Percentiles rank a stretch among this genome's conserved stretches.
phyloP scores from a whole-genome alignment of 225 moss, liverwort and hornwort species.

The Physcomitrellopsis africana region DNA sequence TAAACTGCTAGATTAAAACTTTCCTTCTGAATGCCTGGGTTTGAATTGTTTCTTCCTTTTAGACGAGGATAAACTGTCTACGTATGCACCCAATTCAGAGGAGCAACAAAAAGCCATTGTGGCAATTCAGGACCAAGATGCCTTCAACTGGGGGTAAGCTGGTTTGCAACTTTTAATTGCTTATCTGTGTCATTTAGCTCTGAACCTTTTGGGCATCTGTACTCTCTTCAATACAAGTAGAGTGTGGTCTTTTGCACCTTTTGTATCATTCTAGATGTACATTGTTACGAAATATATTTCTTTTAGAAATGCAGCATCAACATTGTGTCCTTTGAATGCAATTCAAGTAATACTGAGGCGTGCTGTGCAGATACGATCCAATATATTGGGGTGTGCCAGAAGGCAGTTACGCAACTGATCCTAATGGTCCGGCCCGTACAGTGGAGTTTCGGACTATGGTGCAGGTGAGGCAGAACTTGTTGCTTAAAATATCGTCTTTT shows the following conservation, averaged over 20 bases:
- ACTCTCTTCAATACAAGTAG: conserved; percentile 2
- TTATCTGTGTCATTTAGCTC: neutral
- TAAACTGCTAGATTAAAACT: neutral
- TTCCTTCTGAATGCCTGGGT: neutral
- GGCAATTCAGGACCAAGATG: conserved; percentile 86
- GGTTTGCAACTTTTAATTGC: conserved; percentile 14
- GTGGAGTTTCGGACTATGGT: conserved; percentile 92
- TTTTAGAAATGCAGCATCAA: neutral
- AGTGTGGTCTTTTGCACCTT: conserved; percentile 3
- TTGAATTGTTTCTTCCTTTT: conserved; percentile 21
- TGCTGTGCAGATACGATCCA: conserved; percentile 80
- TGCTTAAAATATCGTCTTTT: conserved; percentile 12
- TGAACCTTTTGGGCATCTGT: neutral
- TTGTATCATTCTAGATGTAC: conserved; percentile 9
- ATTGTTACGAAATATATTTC: neutral
- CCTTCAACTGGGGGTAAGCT: conserved; percentile 86
- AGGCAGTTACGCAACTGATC: conserved; percentile 87
- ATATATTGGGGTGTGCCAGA: conserved; percentile 96
- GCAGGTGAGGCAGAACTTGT: conserved; percentile 49
- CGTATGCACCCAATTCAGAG: conserved; percentile 74
- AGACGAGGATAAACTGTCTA: conserved; percentile 66
- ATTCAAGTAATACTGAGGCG: conserved; percentile 22
- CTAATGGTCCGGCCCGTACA: conserved; percentile 73
- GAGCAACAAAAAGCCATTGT: conserved; percentile 85
- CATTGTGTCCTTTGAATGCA: neutral